phyloP scores from a whole-genome alignment of 2,329 filamentous ascomycete genomes.

The Aureobasidium lini region DNA sequence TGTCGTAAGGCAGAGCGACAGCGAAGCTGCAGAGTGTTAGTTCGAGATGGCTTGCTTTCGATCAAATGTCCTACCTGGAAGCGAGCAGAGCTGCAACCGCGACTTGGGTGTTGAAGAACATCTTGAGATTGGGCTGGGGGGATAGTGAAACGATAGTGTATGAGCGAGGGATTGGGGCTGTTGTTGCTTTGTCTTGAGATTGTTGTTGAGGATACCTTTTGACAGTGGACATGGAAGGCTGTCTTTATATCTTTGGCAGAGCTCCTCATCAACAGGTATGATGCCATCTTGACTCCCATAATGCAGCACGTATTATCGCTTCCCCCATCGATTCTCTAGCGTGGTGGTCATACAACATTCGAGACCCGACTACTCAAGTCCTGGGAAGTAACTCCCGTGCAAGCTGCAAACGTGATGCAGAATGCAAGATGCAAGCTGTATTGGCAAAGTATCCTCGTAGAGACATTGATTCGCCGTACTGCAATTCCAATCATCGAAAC shows the following conservation, averaged over 20 bases:
- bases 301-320: not conserved
- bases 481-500: not conserved
- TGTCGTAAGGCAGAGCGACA: constrained; percentile 2
- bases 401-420: not conserved
- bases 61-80: not conserved
- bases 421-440: constrained; percentile 11
- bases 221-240: not conserved
- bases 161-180: constrained; percentile 3
- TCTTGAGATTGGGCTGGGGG: not conserved
- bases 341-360: not conserved
- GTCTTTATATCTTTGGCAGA: not conserved
- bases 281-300: not conserved
- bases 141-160: constrained; percentile 2
- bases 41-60: too few species aligned
- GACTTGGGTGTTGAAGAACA: constrained; percentile 11
- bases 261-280: not conserved
- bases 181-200: not conserved
- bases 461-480: not conserved
- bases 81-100: constrained; percentile 10
- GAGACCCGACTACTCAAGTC: not conserved
- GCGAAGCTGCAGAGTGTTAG: not conserved
- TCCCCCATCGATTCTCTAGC: not conserved
- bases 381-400: not conserved
- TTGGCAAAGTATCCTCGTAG: not conserved
- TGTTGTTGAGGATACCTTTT: not conserved